A percentile compares a stretch with the other conserved stretches of the same genome.
Evolutionary conservation across 2,329 filamentous ascomycete genomes (phyloP).

Genomic region (Hortaea werneckii): DNA sequence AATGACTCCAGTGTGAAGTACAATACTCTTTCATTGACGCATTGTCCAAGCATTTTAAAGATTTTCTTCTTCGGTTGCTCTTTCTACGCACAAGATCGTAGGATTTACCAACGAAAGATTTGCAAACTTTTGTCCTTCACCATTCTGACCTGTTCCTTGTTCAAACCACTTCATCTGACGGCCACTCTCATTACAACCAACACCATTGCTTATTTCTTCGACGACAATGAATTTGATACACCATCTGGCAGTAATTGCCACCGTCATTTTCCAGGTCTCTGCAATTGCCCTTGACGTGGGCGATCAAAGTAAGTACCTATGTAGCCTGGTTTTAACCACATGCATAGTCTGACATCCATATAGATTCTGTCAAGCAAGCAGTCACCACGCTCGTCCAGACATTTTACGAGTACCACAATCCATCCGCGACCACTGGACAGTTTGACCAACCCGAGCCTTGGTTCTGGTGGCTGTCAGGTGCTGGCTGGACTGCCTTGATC

Average conservation of each 20-base stretch:
- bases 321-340: background rate
- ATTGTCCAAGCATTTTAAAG: too few relatives aligned
- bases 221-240: background rate
- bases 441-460: constrained; percentile 8
- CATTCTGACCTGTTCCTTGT: too few relatives aligned
- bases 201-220: too few relatives aligned
- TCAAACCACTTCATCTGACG: too few relatives aligned
- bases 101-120: too few relatives aligned
- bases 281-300: background rate
- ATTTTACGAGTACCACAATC: constrained; percentile 44
- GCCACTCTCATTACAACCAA: too few relatives aligned
- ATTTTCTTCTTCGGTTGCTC: too few relatives aligned
- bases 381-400: constrained; percentile 34
- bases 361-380: constrained; percentile 34
- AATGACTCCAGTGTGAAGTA: too few relatives aligned
- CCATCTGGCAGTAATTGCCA: background rate
- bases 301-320: background rate
- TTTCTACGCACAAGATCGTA: too few relatives aligned
- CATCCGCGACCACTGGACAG: constrained; percentile 39
- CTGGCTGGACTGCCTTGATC: constrained; percentile 12
- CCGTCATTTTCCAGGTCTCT: background rate
- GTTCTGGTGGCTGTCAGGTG: constrained; percentile 7
- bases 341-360: constrained; percentile 1
- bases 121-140: too few relatives aligned
- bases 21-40: too few relatives aligned